Conservation (phyloP, 2,329 filamentous ascomycete species). For the Alternaria tenuissima region DNA sequence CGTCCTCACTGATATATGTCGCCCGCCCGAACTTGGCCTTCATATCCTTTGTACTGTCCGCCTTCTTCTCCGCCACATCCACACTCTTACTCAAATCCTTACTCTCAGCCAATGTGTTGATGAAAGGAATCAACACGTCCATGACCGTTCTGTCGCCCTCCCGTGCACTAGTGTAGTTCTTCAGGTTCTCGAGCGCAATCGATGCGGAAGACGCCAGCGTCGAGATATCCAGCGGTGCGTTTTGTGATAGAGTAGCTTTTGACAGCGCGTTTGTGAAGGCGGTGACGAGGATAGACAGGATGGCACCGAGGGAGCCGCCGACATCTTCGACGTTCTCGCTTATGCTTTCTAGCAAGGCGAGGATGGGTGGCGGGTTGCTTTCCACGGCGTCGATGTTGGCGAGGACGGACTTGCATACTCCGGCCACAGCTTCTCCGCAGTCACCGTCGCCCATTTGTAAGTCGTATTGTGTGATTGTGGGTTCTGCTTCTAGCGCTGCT, state of each 20-base stretch:
- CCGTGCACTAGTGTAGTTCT: conserved; percentile 82
- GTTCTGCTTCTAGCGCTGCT: conserved; percentile 65
- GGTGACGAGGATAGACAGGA: conserved; percentile 88
- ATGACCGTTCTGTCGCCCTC: conserved; percentile 90
- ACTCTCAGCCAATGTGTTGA: conserved; percentile 70
- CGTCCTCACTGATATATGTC: conserved; percentile 77
- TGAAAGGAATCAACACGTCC: conserved; percentile 89
- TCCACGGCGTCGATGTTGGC: conserved; percentile 62
- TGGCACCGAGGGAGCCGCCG: conserved; percentile 76
- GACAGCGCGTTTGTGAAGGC: conserved; percentile 65
- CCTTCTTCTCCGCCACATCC: conserved; percentile 74
- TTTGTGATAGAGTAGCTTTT: conserved; percentile 35
- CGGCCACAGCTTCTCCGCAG: conserved; percentile 74
- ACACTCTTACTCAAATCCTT: conserved; percentile 75
- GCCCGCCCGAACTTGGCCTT: conserved; percentile 83
- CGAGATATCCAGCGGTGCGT: conserved; percentile 45
- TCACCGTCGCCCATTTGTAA: conserved; percentile 90
- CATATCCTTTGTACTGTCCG: conserved; percentile 88
- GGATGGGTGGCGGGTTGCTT: conserved; percentile 57
- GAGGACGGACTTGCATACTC: conserved; percentile 69
- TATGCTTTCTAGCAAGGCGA: conserved; percentile 67
- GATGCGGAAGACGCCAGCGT: conserved; percentile 53
- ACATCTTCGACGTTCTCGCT: conserved; percentile 72
- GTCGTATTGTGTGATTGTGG: conserved; percentile 72
- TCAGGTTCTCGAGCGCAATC: conserved; percentile 55